A percentile compares a stretch with the other conserved stretches of the same genome.
phyloP scores from a whole-genome alignment of 2,329 filamentous ascomycete genomes.

The Phaeophleospora eucalypticola region DNA sequence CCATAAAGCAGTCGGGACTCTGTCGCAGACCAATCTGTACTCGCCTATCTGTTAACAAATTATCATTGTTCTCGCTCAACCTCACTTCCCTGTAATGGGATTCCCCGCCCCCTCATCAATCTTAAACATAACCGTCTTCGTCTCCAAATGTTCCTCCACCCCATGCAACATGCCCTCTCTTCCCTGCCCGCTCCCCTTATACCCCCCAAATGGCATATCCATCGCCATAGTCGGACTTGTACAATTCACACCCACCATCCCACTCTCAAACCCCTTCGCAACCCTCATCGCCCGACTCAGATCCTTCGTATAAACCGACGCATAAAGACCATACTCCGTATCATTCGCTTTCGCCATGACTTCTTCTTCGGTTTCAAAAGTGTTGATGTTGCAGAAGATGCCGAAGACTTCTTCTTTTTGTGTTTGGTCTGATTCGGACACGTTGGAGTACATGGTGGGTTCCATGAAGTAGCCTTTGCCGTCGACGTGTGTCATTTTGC shows the following conservation, averaged over 20 bases:
- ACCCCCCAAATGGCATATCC: constrained; percentile 42
- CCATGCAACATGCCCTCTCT: constrained; percentile 17
- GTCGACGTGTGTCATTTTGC: constrained; percentile 17
- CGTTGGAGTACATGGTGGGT: constrained; percentile 46
- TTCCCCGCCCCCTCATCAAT: constrained; percentile 14
- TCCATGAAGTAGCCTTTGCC: constrained; percentile 43
- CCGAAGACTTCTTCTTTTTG: constrained; percentile 39
- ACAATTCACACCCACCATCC: constrained; percentile 40
- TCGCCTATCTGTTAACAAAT: too few species aligned
- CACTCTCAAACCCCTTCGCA: constrained; percentile 39
- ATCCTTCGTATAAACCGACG: constrained; percentile 37
- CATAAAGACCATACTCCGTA: constrained; percentile 38
- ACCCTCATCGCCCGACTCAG: constrained; percentile 37
- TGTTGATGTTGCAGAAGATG: constrained; percentile 36
- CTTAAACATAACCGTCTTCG: constrained; percentile 24
- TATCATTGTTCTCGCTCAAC: too few species aligned
- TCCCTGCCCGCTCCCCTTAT: constrained; percentile 33
- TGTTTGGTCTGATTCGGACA: constrained; percentile 39
- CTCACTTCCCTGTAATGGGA: too few species aligned
- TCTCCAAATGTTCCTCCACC: constrained; percentile 22
- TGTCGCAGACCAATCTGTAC: too few species aligned
- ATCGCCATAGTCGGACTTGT: constrained; percentile 32
- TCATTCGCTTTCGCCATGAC: constrained; percentile 36
- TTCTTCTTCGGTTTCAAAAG: constrained; percentile 35
- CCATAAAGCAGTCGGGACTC: too few species aligned